phyloP scores from a whole-genome alignment of 2,329 filamentous ascomycete species.

The Paecilomyces sp. region DNA sequence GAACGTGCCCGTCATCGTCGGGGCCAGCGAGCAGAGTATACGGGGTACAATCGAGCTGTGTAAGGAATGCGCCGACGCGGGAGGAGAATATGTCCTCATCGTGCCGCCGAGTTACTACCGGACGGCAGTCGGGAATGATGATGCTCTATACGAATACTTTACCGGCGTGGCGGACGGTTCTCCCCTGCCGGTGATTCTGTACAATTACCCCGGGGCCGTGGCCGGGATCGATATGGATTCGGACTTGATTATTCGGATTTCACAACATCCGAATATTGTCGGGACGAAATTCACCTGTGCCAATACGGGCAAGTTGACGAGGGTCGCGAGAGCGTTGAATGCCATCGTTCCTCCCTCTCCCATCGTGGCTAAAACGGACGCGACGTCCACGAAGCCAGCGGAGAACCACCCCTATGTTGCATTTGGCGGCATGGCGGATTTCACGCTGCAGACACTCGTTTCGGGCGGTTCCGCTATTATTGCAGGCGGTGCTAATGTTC shows the following conservation, averaged over 20 bases:
- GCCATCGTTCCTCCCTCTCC: slow-evolving; percentile 56
- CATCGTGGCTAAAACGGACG: slow-evolving; percentile 15
- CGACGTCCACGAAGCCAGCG: slow-evolving; percentile 16
- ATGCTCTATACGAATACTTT: slow-evolving; percentile 67
- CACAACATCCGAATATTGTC: slow-evolving; percentile 73
- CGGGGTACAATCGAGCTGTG: slow-evolving; percentile 70
- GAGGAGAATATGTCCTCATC: slow-evolving; percentile 72
- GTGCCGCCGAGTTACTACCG: slow-evolving; percentile 82
- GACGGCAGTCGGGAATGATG: slow-evolving; percentile 62
- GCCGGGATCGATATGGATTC: slow-evolving; percentile 85
- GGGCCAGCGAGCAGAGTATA: slow-evolving; percentile 74
- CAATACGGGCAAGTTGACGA: slow-evolving; percentile 81
- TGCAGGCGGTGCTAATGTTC: slow-evolving; percentile 78
- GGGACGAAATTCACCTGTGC: slow-evolving; percentile 91
- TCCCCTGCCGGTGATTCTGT: slow-evolving; percentile 72
- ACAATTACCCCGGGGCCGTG: slow-evolving; percentile 87
- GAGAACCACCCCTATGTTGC: slow-evolving; percentile 61
- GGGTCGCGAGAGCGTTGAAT: slow-evolving; percentile 65
- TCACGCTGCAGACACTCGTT: slow-evolving; percentile 73
- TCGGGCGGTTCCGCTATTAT: slow-evolving; percentile 80
- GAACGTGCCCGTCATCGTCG: slow-evolving; percentile 72
- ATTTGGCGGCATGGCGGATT: slow-evolving; percentile 83
- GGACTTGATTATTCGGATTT: slow-evolving; percentile 73
- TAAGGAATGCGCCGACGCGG: slow-evolving; percentile 58
- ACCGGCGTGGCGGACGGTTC: slow-evolving; percentile 66